Conservation (phyloP, 2,329 filamentous ascomycete species). For the Fusarium albosuccineum region DNA sequence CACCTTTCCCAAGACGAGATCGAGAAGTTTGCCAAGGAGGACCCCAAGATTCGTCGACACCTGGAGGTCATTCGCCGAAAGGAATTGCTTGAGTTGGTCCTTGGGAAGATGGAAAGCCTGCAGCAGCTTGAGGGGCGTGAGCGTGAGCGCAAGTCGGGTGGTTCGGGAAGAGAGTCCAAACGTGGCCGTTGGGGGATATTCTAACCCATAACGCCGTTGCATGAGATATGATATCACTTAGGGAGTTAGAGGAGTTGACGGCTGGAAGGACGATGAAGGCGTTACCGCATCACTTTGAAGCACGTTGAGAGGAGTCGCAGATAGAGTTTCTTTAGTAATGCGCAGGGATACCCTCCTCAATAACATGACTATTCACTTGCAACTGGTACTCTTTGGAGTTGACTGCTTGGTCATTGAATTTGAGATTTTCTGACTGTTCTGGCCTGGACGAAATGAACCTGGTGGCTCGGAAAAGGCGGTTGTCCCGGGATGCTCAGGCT, state of each 20-base stretch:
- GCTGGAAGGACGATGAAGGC: too few relatives aligned
- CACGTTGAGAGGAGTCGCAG: too few relatives aligned
- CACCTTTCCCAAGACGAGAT: conserved; percentile 83
- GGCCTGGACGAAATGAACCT: conserved; percentile 20
- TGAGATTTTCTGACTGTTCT: conserved; percentile 39
- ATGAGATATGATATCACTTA: conserved; percentile 45
- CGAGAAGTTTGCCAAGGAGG: conserved; percentile 92
- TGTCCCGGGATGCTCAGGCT: conserved; percentile 1
- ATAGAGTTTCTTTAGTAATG: too few relatives aligned
- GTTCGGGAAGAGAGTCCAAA: conserved; percentile 49
- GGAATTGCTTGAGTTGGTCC: conserved; percentile 89
- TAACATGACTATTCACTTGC: too few relatives aligned
- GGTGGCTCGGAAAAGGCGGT: background rate
- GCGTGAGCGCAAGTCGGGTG: conserved; percentile 60
- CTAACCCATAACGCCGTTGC: conserved; percentile 44
- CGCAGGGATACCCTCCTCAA: too few relatives aligned
- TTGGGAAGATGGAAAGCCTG: conserved; percentile 95
- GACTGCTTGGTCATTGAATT: conserved; percentile 40
- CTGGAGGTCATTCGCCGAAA: conserved; percentile 93
- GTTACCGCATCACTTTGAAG: too few relatives aligned
- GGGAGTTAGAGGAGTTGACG: conserved; percentile 48
- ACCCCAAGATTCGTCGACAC: conserved; percentile 89
- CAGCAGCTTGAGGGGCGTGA: conserved; percentile 84
- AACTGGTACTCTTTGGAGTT: too few relatives aligned
- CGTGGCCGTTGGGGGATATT: conserved; percentile 65